phyloP scores from a whole-genome alignment of 2,329 filamentous ascomycete genomes.

The Alternaria conjuncta region DNA sequence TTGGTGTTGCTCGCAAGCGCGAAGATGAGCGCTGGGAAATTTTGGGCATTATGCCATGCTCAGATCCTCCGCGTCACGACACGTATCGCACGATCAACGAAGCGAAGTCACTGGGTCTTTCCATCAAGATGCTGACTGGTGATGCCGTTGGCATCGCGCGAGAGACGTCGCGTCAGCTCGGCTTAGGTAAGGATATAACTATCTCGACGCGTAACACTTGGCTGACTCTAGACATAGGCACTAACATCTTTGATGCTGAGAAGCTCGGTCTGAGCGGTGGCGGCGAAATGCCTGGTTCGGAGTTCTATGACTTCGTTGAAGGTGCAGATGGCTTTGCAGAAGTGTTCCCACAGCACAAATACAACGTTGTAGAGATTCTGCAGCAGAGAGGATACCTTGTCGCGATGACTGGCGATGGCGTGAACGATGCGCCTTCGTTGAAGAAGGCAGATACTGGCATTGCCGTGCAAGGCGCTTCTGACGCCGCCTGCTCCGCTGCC shows the following conservation, averaged over 20 bases:
- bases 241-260: slow-evolving; percentile 93
- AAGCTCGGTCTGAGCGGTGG: slow-evolving; percentile 87
- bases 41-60: slow-evolving; percentile 93
- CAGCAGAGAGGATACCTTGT: slow-evolving; percentile 93
- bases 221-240: slow-evolving; percentile 53
- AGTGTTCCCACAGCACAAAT: slow-evolving; percentile 95
- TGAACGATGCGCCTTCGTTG: slow-evolving; percentile 90
- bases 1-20: slow-evolving; percentile 90
- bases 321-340: slow-evolving; percentile 94
- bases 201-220: background rate
- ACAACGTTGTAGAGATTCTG: slow-evolving; percentile 90
- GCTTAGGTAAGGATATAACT: slow-evolving; percentile 62
- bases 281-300: slow-evolving; percentile 90
- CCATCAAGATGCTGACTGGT: slow-evolving; percentile 96
- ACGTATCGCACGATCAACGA: slow-evolving; percentile 90
- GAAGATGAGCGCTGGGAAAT: slow-evolving; percentile 85
- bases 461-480: slow-evolving; percentile 89
- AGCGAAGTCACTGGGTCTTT: slow-evolving; percentile 84
- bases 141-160: slow-evolving; percentile 91
- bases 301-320: slow-evolving; percentile 95
- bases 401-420: slow-evolving; percentile 95
- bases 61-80: slow-evolving; percentile 87
- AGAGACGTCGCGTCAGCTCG: slow-evolving; percentile 89
- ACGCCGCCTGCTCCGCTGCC: slow-evolving; percentile 87
- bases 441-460: slow-evolving; percentile 98